phyloP scores from a whole-genome alignment of 371 early-diverging fungal species.

The Batrachochytrium dendrobatidis region DNA sequence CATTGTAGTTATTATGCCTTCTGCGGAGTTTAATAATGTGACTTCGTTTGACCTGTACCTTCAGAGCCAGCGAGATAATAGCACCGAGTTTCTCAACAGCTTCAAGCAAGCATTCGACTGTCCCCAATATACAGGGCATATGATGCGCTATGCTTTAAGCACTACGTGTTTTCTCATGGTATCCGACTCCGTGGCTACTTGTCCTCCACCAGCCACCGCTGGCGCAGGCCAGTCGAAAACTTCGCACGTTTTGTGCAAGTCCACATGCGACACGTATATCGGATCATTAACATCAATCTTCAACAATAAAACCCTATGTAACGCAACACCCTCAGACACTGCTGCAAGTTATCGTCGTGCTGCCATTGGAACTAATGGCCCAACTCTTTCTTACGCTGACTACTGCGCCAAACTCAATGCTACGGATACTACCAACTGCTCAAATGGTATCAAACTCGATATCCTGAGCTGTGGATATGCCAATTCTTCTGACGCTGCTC shows the following conservation, averaged over 20 bases:
- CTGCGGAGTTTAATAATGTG: constrained; percentile 13
- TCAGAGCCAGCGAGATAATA: constrained; percentile 3
- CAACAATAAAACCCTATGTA: constrained; percentile 18
- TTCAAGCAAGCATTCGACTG: constrained; percentile 20
- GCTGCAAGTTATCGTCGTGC: constrained; percentile 4
- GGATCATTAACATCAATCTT: constrained; percentile 15
- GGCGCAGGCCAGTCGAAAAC: not conserved
- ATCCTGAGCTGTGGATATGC: constrained; percentile 14
- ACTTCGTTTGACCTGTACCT: constrained; percentile 13
- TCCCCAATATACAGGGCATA: constrained; percentile 10
- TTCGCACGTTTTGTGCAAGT: constrained; percentile 19
- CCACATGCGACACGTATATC: constrained; percentile 20
- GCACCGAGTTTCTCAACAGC: not conserved
- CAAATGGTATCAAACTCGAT: constrained; percentile 11
- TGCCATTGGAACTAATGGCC: not conserved
- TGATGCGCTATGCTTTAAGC: constrained; percentile 7
- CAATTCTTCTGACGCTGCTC: constrained; percentile 9
- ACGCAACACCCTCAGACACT: constrained; percentile 4
- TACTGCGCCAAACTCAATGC: constrained; percentile 9
- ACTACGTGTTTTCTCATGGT: constrained; percentile 20
- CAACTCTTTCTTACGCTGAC: constrained; percentile 13
- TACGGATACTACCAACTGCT: constrained; percentile 13
- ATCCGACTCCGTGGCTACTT: constrained; percentile 5
- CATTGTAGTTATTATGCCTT: constrained; percentile 12
- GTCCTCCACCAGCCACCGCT: constrained; percentile 5